These are phyloP conservation scores for Debaryomyces tyrocola DNA, from an alignment of 805 yeast species.

Conservation along the genomic window DNA sequence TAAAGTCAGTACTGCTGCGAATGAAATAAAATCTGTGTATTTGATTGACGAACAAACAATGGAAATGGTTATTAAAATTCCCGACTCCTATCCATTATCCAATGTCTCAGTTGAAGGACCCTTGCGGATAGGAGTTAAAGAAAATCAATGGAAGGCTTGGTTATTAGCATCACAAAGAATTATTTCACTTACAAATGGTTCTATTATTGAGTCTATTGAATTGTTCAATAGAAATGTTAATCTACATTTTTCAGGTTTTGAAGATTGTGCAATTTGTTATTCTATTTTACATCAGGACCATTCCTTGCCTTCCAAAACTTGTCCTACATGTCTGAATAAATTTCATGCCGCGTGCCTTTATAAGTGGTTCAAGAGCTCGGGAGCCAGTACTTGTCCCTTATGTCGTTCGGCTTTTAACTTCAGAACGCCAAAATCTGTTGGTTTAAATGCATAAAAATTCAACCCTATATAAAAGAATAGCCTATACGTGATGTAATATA, in stretches of 20 bases:
- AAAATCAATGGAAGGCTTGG: constrained; percentile 95
- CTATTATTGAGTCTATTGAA: constrained; percentile 66
- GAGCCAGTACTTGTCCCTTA: constrained; percentile 89
- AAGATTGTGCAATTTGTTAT: constrained; percentile 96
- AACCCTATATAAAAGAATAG: neutral
- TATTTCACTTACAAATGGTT: constrained; percentile 71
- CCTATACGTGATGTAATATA: neutral
- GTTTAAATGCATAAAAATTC: neutral
- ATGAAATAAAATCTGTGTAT: constrained; percentile 72
- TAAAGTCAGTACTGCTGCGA: constrained; percentile 57
- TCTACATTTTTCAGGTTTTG: constrained; percentile 88
- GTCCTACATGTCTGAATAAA: constrained; percentile 88
- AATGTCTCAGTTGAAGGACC: constrained; percentile 77
- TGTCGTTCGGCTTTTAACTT: constrained; percentile 73
- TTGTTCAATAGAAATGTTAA: constrained; percentile 72
- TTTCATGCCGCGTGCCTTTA: constrained; percentile 95
- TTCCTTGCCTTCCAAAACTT: constrained; percentile 83
- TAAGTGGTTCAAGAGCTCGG: constrained; percentile 96
- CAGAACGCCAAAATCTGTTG: constrained; percentile 16
- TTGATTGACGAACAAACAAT: constrained; percentile 83
- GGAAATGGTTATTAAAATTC: constrained; percentile 76
- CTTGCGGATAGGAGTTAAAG: constrained; percentile 82
- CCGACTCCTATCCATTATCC: constrained; percentile 74
- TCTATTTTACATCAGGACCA: constrained; percentile 88
- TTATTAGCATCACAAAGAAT: constrained; percentile 84